Evolutionary conservation across 2,329 filamentous ascomycete species (phyloP).

Genomic region (Chrysosphaeria jannelii): DNA sequence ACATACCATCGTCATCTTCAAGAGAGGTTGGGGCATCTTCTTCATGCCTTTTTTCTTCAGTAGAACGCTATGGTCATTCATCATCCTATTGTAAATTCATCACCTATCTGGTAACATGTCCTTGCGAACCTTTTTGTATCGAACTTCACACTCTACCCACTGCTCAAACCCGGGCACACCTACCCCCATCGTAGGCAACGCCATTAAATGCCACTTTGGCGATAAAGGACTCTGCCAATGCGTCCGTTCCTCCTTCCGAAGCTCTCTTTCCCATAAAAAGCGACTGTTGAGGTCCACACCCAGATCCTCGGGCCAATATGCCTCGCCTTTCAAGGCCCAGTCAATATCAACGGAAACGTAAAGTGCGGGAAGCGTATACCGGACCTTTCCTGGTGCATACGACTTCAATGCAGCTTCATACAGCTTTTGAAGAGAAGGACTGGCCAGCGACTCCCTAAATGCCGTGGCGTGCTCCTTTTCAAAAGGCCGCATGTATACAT

Average conservation of each 20-base stretch:
- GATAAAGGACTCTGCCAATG: neutral
- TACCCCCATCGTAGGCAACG: conserved; percentile 21
- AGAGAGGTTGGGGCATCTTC: no score
- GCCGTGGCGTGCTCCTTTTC: conserved; percentile 13
- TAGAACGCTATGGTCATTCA: no score
- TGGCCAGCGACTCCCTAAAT: conserved; percentile 15
- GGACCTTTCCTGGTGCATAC: conserved; percentile 21
- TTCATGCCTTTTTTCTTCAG: no score
- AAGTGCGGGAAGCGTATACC: conserved; percentile 23
- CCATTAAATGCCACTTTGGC: conserved; percentile 14
- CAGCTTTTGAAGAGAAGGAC: neutral
- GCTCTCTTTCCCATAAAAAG: conserved; percentile 3
- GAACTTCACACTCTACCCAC: conserved; percentile 18
- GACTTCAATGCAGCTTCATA: conserved; percentile 15
- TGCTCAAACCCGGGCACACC: conserved; percentile 15
- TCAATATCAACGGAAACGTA: conserved; percentile 14
- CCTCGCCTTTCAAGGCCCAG: conserved; percentile 4
- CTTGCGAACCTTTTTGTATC: conserved; percentile 19
- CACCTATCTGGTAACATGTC: conserved; percentile 11
- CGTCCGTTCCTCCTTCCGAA: neutral
- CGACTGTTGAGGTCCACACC: neutral
- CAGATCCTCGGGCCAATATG: conserved; percentile 3
- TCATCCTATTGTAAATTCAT: no score
- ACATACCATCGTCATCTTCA: no score
- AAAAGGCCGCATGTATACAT: conserved; percentile 16